These are phyloP conservation scores for Aspergillus sp. DNA, from an alignment of 2,329 filamentous ascomycete species.

Conservation along the genomic window DNA sequence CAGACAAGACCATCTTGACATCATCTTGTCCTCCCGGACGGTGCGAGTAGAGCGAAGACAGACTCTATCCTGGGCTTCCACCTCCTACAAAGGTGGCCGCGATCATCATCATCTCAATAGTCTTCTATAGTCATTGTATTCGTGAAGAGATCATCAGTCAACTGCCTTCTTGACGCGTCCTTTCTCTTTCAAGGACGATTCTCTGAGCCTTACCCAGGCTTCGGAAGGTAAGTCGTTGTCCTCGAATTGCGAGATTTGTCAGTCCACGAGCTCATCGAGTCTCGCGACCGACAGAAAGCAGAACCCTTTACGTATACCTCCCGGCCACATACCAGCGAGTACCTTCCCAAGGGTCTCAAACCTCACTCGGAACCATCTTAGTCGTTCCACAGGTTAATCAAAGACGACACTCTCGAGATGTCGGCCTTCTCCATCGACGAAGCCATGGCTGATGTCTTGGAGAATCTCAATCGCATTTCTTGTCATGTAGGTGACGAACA, in stretches of 20 bases:
- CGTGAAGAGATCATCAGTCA: background rate
- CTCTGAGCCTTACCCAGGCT: conserved; percentile 2
- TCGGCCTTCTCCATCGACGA: conserved; percentile 22
- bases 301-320: background rate
- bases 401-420: conserved; percentile 12
- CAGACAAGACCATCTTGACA: background rate
- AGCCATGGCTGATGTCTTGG: conserved; percentile 31
- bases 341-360: background rate
- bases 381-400: background rate
- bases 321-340: background rate
- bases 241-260: background rate
- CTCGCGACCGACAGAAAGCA: background rate
- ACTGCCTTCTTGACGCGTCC: background rate
- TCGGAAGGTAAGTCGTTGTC: conserved; percentile 3
- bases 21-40: background rate
- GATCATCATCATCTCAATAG: background rate
- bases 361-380: background rate
- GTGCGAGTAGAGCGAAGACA: background rate
- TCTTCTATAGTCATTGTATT: conserved; percentile 1
- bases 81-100: background rate
- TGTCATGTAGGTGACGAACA: conserved; percentile 25
- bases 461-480: conserved; percentile 25
- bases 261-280: background rate
- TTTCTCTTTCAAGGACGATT: background rate
- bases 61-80: background rate